Base-by-base conservation (phyloP, 192 early-diverging fungal genomes). In the Umbelopsis isabellina region DNA sequence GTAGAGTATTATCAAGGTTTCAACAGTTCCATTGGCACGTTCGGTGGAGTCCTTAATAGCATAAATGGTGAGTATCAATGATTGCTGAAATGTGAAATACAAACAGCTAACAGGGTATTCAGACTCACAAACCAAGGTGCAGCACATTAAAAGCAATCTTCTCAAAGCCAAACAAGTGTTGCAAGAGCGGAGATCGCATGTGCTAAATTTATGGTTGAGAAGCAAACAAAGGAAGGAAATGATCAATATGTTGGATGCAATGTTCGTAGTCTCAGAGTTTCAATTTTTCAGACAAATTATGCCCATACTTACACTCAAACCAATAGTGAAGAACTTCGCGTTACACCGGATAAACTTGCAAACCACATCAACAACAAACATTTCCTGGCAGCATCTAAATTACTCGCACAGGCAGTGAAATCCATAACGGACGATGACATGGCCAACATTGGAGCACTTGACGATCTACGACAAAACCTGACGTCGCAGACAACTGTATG, bases 161-260 rank as follows among this genome's bases (percentile, higher is more conserved):
- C 84, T 86, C 69, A 78, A 85, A 69, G 88, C 87, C 6, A 89
- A 89, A 21, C 81, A 90, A 22, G 83, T 85, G 47, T 75, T 93
- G 45, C 66, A 83, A 21, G 80, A 90, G 65, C 85, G 89, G 67
- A 83, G 89, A 20, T 82, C 88, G 10, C 86, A 90, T 68, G 64
- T 93, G 37, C 75, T 89, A 47, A 90, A 91, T 69, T 72, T 93
- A 44, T 92, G 89, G 74, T 82, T 85, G 27, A 91, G 91, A 76
- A 90, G 88, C 70, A 88, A 90, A 67, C 89, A 92, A 72, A 83
- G 89, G 46, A 91, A 89, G 44, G 91, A 92, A n/a, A 92, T 93
- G 81, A 84, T 93, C 4, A 79, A 81, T 33, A 86, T 93, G 67
- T 77, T 93, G 70, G 87, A 92, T 68, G 85, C 83, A 45, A 87